phyloP scores from a whole-genome alignment of 345 rosid genomes.

The Lenwebbia sp. region DNA sequence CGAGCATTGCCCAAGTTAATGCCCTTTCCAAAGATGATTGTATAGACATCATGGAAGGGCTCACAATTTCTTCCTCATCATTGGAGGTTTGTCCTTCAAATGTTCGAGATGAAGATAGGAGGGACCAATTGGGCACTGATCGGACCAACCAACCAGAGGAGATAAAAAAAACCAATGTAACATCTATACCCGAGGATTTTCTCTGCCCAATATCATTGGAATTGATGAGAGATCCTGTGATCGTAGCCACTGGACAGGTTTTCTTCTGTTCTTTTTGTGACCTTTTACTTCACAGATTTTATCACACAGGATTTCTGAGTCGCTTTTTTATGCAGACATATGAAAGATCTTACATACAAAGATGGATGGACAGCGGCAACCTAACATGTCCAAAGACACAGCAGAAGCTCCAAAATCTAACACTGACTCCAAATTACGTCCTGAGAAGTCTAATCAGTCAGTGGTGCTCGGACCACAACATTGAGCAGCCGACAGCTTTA shows the following conservation, averaged over 20 bases:
- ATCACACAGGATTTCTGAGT: not conserved
- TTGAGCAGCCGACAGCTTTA: conserved; percentile 57
- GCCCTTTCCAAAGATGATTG: not conserved
- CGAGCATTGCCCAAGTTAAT: conserved; percentile 13
- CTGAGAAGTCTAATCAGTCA: conserved; percentile 72
- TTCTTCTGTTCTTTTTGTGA: not conserved
- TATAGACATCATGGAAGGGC: conserved; percentile 11
- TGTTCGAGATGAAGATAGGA: conserved; percentile 23
- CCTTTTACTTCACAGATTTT: not conserved
- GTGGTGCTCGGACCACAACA: conserved; percentile 68
- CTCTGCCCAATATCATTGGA: conserved; percentile 89
- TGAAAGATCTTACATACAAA: conserved; percentile 87
- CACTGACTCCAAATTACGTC: conserved; percentile 83
- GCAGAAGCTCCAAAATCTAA: conserved; percentile 73
- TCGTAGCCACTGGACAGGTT: conserved; percentile 96
- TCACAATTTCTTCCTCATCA: conserved; percentile 19
- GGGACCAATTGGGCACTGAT: not conserved
- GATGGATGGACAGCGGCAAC: conserved; percentile 94
- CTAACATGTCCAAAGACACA: conserved; percentile 88
- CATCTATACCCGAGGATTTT: conserved; percentile 64
- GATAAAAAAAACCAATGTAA: conserved; percentile 41
- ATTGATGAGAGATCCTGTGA: conserved; percentile 93
- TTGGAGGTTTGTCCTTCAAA: conserved; percentile 20
- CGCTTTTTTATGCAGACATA: conserved; percentile 58
- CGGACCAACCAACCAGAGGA: conserved; percentile 22